phyloP scores from a whole-genome alignment of 768 basidiomycete species.

The Rossbeevera mucosa region DNA sequence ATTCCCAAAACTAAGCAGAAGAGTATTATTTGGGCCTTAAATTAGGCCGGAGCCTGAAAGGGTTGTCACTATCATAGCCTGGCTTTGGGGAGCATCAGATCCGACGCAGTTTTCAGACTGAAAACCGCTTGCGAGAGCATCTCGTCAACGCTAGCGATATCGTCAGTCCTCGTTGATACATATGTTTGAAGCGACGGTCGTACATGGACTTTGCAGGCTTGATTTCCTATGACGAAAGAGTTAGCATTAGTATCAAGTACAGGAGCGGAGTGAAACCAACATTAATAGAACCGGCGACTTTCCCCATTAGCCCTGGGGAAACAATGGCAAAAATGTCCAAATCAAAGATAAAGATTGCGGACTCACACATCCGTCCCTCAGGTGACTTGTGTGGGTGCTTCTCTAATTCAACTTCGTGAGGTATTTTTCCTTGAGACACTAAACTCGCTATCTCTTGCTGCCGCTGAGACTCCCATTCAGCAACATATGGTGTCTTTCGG shows the following conservation, averaged over 20 bases:
- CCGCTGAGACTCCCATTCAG: constrained; percentile 66
- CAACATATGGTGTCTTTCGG: constrained; percentile 74
- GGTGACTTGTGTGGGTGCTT: constrained; percentile 62
- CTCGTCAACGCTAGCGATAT: constrained; percentile 63
- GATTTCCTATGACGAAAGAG: constrained; percentile 48
- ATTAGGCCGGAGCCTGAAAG: neutral
- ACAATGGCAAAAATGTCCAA: constrained; percentile 2
- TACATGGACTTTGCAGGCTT: constrained; percentile 84
- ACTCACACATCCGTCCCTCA: constrained; percentile 57
- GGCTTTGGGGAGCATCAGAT: constrained; percentile 40
- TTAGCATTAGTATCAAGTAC: constrained; percentile 1
- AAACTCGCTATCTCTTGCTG: constrained; percentile 56
- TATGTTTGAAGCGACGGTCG: constrained; percentile 19
- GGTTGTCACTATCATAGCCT: constrained; percentile 40
- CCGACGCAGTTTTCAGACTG: constrained; percentile 45
- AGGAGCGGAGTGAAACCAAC: constrained; percentile 31
- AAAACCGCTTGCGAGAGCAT: constrained; percentile 66
- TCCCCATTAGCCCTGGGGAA: constrained; percentile 68
- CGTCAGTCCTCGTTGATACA: constrained; percentile 8
- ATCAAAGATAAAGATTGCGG: neutral
- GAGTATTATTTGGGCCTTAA: neutral
- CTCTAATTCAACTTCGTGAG: constrained; percentile 70
- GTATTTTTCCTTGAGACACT: constrained; percentile 61
- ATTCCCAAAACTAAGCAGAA: neutral
- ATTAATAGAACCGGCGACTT: constrained; percentile 67